These are phyloP conservation scores for Paramecium octaurelia DNA, from an alignment of 73 alveolate species.

Conservation along the genomic window DNA sequence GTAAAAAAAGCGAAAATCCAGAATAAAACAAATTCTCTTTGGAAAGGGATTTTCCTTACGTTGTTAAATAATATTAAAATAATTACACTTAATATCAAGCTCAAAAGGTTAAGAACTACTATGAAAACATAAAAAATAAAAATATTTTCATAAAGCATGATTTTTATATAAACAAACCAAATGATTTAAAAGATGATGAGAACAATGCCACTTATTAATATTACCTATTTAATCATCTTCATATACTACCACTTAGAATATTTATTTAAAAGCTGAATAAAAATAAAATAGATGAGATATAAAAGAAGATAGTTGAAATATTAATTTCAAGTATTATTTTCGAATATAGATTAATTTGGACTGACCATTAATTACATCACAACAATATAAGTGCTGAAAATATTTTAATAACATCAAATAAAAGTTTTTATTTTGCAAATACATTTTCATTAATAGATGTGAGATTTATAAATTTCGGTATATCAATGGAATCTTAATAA, in stretches of 20 bases:
- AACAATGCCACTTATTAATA: neutral
- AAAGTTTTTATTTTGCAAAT: neutral
- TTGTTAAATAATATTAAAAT: no score
- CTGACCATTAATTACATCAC: neutral
- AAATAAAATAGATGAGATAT: no score
- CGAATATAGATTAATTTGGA: neutral
- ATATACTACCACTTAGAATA: neutral
- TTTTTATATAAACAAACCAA: no score
- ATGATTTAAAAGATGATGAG: no score
- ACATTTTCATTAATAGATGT: neutral
- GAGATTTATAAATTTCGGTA: neutral
- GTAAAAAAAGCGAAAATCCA: no score
- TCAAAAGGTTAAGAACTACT: no score
- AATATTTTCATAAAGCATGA: no score
- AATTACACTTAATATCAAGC: no score
- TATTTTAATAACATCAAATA: neutral
- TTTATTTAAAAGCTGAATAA: neutral
- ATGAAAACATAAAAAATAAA: no score
- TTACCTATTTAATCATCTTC: neutral
- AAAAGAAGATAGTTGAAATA: neutral
- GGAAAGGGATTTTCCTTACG: no score
- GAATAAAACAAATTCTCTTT: no score
- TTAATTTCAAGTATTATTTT: neutral
- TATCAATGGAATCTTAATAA: no score
- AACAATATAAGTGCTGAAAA: neutral